Base-by-base conservation (phyloP, 805 yeast genomes). In the Dipodascopsis tothii region DNA sequence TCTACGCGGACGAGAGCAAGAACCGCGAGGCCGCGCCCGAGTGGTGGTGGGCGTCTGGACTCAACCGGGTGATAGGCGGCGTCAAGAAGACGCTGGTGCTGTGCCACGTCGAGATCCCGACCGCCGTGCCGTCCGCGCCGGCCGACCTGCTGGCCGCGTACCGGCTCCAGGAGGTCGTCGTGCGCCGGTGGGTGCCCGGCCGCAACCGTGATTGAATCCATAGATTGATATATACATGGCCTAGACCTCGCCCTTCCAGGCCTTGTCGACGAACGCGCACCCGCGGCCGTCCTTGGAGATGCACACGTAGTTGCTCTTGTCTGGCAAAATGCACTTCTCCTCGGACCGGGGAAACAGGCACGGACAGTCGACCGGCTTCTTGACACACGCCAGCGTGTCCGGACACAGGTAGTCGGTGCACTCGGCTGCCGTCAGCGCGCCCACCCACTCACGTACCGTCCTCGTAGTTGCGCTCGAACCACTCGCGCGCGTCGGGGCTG, bases 281-380 rank as follows among this genome's bases (percentile, higher is more conserved):
- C 83, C 95, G 60, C 92, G 69, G 18, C 65, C 67, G 17, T 75
- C 72, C 6, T 61, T 83, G 18, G 96, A 82, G 34, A 92, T 81
- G 62, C 98, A 92, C 14, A 88, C 71, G 58, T 69, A 81, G 43
- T 74, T 74, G 25, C 69, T 64, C 17, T 77, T 72, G 50, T 76
- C 79, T 0, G 96, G 94, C 33, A 84, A 66, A 2, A 73, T 60
- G 62, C 98, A 92, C 57, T 84, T 82, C 48, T 84, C 57, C 60
- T 90, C 95, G 1, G 94, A 80, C 46, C 78, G 76, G 1, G 95
- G 92, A 59, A 77, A 90, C 2, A 85, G 86, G 61, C 98, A 92
- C 1, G 96, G 95, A 61, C 98, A 92, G 40, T 80, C 83, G 5
- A 71, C 54, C 0, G 85, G 77, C 1, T 63, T 56, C 1, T 71